Base-by-base conservation (phyloP, 495 filamentous ascomycete species). In the Aspergillus hancockii region DNA sequence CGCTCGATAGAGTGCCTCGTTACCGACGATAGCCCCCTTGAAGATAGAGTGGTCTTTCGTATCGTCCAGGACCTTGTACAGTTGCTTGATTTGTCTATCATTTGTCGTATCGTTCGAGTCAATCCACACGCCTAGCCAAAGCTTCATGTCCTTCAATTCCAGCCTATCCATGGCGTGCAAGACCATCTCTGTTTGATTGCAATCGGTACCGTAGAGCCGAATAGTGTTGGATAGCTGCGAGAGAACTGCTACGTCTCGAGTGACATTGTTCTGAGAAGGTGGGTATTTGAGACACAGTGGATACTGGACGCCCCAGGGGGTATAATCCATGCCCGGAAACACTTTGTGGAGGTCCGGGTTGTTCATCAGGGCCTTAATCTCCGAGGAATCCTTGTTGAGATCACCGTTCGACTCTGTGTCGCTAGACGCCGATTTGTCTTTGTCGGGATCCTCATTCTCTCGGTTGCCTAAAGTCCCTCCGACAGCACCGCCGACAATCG, bases 321-420 rank as follows among this genome's bases (percentile, higher is more conserved):
- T 98, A 68, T 98, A 98, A 72, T 97, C 94, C 62, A 98, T 89
- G n/a, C 92, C 94, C 0, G 91, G 90, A 69, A 98, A 97, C 12
- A 98, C 93, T 70, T 91, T 95, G 75, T 96, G 90, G 14, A 98
- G 79, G 60, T 90, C 73, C 0, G 72, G 61, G 70, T 97, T 97
- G 64, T 87, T 85, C 82, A 98, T 81, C 13, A 97, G 77, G 6
- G 78, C 79, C 72, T 93, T 80, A 71, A 98, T 96, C 75, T 97
- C 90, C 6, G 75, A 57, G 0, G 90, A 93, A 64, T 96, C 75
- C 68, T 83, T 85, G 67, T 82, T 71, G 16, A 96, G 81, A 66
- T 92, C 90, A 28, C 86, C 87, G 61, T 88, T 55, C 12, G 41
- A 45, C 14, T 45, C 18, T 8, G 36, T 19, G 14, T 55, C 53